Evolutionary conservation across 345 rosid genomes (phyloP).

Genomic region (Salix udensis): DNA sequence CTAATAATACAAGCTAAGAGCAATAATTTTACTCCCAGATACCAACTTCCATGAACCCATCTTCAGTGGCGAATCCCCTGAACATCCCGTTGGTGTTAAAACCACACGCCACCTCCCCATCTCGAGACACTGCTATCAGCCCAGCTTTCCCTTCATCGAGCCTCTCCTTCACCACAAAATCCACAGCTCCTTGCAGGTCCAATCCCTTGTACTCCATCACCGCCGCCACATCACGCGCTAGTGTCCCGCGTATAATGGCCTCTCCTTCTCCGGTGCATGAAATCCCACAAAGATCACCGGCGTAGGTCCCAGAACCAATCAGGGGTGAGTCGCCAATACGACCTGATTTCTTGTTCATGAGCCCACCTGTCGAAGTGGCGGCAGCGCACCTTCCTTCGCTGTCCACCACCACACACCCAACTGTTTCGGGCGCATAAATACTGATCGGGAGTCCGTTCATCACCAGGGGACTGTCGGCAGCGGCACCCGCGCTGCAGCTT

Average conservation of each 20-base stretch:
- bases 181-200: conserved; percentile 71
- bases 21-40: conserved; percentile 43
- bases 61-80: conserved; percentile 82
- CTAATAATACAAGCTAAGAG: background rate
- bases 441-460: conserved; percentile 96
- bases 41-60: conserved; percentile 84
- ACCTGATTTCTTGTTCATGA: conserved; percentile 86
- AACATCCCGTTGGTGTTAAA: conserved; percentile 84
- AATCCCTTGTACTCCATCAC: conserved; percentile 96
- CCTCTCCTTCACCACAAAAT: conserved; percentile 66
- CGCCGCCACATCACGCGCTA: conserved; percentile 90
- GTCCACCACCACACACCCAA: conserved; percentile 92
- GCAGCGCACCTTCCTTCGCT: conserved; percentile 78
- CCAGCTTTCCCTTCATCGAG: conserved; percentile 83
- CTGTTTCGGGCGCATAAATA: conserved; percentile 88
- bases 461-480: conserved; percentile 50
- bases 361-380: conserved; percentile 90
- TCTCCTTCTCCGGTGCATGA: conserved; percentile 98
- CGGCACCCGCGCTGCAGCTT: conserved; percentile 54
- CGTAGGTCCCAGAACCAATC: conserved; percentile 94
- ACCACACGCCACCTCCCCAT: conserved; percentile 85
- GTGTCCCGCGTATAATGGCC: conserved; percentile 79
- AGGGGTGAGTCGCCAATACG: conserved; percentile 95
- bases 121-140: conserved; percentile 75
- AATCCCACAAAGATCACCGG: conserved; percentile 66